phyloP scores from a whole-genome alignment of 345 rosid species.

The Schrenkiella parvula region DNA sequence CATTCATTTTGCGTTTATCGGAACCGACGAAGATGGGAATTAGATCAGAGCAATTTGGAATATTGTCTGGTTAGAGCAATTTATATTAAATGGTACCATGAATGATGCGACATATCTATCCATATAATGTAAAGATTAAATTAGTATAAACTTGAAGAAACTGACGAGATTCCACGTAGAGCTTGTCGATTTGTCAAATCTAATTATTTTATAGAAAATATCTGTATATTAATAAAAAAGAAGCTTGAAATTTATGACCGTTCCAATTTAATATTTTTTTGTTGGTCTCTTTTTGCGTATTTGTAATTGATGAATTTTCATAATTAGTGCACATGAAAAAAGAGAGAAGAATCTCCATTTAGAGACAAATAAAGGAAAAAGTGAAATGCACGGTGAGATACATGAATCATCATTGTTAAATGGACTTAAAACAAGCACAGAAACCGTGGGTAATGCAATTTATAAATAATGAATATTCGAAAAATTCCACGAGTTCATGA shows the following conservation, averaged over 20 bases:
- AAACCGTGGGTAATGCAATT: conserved; percentile 13
- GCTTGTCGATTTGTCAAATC: conserved; percentile 22
- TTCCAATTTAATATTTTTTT: neutral
- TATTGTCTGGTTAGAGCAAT: conserved; percentile 20
- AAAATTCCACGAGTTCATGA: conserved; percentile 20
- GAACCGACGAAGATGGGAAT: conserved; percentile 22
- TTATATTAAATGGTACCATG: neutral
- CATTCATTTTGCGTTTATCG: conserved; percentile 18
- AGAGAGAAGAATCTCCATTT: conserved; percentile 5
- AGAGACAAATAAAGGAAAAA: conserved; percentile 10
- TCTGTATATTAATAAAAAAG: neutral
- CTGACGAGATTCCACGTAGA: conserved; percentile 34
- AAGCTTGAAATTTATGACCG: conserved; percentile 18
- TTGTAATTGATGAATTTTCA: neutral
- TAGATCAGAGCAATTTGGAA: conserved; percentile 23
- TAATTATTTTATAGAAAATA: neutral
- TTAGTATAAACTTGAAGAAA: conserved; percentile 16
- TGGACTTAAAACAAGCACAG: conserved; percentile 21
- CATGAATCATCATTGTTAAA: conserved; percentile 31
- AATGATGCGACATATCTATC: conserved; percentile 29
- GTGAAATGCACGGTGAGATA: conserved; percentile 26
- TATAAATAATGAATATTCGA: neutral
- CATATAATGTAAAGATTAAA: conserved; percentile 14
- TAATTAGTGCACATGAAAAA: conserved; percentile 29
- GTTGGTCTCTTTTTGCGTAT: neutral